These are phyloP conservation scores for Trichoderma hamatum DNA, from an alignment of 2,329 filamentous ascomycete genomes.

Conservation along the genomic window DNA sequence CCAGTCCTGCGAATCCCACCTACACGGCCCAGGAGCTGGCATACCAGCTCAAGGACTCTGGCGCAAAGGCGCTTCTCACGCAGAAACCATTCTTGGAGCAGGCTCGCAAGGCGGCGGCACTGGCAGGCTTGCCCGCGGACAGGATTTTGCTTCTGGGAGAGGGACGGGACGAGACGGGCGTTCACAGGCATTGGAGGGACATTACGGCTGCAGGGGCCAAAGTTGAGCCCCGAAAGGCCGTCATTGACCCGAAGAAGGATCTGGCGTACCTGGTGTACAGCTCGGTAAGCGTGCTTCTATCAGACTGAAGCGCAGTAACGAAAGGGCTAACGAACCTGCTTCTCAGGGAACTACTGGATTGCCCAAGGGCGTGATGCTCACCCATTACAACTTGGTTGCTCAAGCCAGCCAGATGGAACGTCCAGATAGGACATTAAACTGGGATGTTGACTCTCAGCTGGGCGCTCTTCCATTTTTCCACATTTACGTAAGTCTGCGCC, in stretches of 20 bases:
- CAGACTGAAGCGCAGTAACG: background rate
- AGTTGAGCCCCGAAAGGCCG: slow-evolving; percentile 57
- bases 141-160: slow-evolving; percentile 78
- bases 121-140: slow-evolving; percentile 70
- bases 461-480: slow-evolving; percentile 89
- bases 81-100: slow-evolving; percentile 67
- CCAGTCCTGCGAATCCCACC: slow-evolving; percentile 85
- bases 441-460: slow-evolving; percentile 71
- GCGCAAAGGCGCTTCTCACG: slow-evolving; percentile 74
- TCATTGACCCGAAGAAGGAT: slow-evolving; percentile 69
- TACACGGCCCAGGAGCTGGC: slow-evolving; percentile 84
- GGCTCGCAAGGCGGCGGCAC: slow-evolving; percentile 68
- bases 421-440: slow-evolving; percentile 59
- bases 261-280: slow-evolving; percentile 85
- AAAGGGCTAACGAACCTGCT: background rate
- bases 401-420: slow-evolving; percentile 64
- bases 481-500: slow-evolving; percentile 68
- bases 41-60: slow-evolving; percentile 79
- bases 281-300: slow-evolving; percentile 47
- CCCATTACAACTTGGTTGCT: slow-evolving; percentile 78
- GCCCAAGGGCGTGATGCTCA: slow-evolving; percentile 89
- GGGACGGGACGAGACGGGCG: slow-evolving; percentile 58
- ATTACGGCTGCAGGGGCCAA: slow-evolving; percentile 63
- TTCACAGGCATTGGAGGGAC: slow-evolving; percentile 71
- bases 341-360: slow-evolving; percentile 77